phyloP scores from a whole-genome alignment of 2,329 filamentous ascomycete genomes.

The Escovopsis sp. region DNA sequence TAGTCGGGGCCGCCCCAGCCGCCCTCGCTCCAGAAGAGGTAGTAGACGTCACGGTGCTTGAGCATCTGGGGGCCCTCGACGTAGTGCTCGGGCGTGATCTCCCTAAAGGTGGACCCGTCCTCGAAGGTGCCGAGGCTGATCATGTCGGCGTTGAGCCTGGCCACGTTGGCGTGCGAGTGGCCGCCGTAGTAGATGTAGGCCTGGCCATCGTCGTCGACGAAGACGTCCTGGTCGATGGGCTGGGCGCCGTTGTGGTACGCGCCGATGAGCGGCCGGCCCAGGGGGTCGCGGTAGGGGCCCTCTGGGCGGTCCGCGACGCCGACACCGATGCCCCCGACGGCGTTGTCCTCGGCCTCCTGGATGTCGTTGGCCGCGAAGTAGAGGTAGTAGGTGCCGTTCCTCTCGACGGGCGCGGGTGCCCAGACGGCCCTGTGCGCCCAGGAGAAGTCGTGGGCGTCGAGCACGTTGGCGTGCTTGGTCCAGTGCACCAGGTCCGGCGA shows the following conservation, averaged over 20 bases:
- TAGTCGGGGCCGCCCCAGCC: constrained; percentile 34
- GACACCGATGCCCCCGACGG: constrained; percentile 26
- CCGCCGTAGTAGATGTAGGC: constrained; percentile 28
- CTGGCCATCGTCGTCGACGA: constrained; percentile 27
- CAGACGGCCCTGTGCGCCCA: constrained; percentile 33
- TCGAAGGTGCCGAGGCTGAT: constrained; percentile 26
- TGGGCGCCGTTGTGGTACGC: constrained; percentile 30
- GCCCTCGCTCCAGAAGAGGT: constrained; percentile 32
- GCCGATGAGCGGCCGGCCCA: constrained; percentile 20
- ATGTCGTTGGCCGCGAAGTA: constrained; percentile 37
- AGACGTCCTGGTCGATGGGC: constrained; percentile 27
- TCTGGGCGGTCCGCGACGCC: constrained; percentile 18
- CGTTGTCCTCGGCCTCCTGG: constrained; percentile 11
- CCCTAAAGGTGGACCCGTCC: constrained; percentile 23
- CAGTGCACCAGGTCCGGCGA: constrained; percentile 32
- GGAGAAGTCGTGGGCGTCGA: constrained; percentile 17
- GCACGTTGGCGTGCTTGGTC: constrained; percentile 30
- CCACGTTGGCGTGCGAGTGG: constrained; percentile 24
- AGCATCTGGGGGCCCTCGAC: constrained; percentile 26
- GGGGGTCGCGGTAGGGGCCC: constrained; percentile 21
- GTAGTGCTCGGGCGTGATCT: constrained; percentile 30
- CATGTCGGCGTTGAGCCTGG: constrained; percentile 27
- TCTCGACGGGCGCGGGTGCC: constrained; percentile 30
- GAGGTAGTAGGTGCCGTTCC: constrained; percentile 31
- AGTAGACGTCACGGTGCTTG: constrained; percentile 29